Base-by-base conservation (phyloP, 2,329 filamentous ascomycete genomes). In the Epicoccum nigrum region DNA sequence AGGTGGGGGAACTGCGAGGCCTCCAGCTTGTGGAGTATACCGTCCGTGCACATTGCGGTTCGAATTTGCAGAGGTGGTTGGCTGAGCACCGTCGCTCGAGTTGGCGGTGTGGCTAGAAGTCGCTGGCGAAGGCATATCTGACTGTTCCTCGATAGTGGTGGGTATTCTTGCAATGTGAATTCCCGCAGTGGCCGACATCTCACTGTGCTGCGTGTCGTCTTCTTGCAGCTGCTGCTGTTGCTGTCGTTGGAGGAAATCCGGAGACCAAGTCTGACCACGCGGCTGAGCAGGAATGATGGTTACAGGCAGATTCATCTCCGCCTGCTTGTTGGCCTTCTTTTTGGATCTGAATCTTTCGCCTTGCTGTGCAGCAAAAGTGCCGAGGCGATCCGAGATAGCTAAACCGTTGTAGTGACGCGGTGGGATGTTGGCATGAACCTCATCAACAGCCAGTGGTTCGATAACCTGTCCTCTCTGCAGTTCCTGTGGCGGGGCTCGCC, bases 281-380 rank as follows among this genome's bases (percentile, higher is more conserved):
- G 79, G 79, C 54, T 83, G 81, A 4, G 83, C 83, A 3, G 84
- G 84, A 42, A 87, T 84, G 23, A 86, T 77, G 0, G 83, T 86
- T 16, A 86, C 78, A 2, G 83, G 82, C 11, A 85, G 60, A 16
- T 79, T 72, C 6, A 66, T 64, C 16, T 79, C 75, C 3, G 69
- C 59, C 33, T 68, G 62, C 15, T 67, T 62, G 15, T 57, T 64
- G 25, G 43, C 68, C 39, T 61, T 65, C 58, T 61, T 76, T 65
- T 65, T 74, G 40, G 68, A 77, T 54, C 64, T 74, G 35, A 77
- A 71, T 34, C 69, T 73, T 42, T 80, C 74, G 40, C 76, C 76
- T 55, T 78, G 74, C 37, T 81, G 76, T 4, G 80, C 74, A 9
- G 80, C 77, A 44, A 83, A 75, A 2, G 76, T 76, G 39, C 79